Base-by-base conservation (phyloP, 805 yeast species). In the Saccharomyces mikatae region DNA sequence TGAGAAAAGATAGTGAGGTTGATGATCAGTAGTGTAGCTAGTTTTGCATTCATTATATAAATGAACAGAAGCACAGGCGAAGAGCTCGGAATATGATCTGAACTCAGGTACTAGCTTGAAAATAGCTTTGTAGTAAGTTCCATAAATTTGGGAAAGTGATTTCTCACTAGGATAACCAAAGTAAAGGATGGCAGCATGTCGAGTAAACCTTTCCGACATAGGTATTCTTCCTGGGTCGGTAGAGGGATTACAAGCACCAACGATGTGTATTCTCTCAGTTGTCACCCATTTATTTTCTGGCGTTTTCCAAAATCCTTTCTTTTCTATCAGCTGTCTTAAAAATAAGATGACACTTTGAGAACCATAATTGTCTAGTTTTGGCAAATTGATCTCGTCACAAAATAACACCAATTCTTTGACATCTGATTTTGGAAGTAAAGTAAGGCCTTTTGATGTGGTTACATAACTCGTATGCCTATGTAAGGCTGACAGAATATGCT, bases 201-300 rank as follows among this genome's bases (percentile, higher is more conserved):
- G 75, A 48, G 87, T 68, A 60, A 91, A 84, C 47, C 97, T 71
- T 9, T 73, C 63, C 1, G 82, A 73, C 24, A 92, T 64, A 2
- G 65, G 66, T 10, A 77, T 72, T 56, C 98, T 76, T 0, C 97
- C 96, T 2, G 82, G 80, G 68, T 87, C 95, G 0, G 83, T 76
- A 0, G 96, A 84, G 0, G 97, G 94, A 63, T 92, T 92, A 67
- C 98, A 92, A 0, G 98, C 97, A 8, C 95, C 97, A n/a, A 90
- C 94, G 71, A 92, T 77, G 63, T 87, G 95, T 28, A 92, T 75
- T 48, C 83, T 77, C 17, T 76, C 72, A 8, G 89, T 56, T 0
- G 72, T 58, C 1, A 91, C 81, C 96, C 97, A 92, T 27, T 76
- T 75, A 49, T 76, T 74, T 29, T 80, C 81, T 10, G 69, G 62